Percentiles rank a stretch among this genome's conserved stretches.
These are phyloP conservation scores for Anthoceros angustus DNA, from an alignment of 225 moss, liverwort and hornwort genomes.

Conservation along the genomic window DNA sequence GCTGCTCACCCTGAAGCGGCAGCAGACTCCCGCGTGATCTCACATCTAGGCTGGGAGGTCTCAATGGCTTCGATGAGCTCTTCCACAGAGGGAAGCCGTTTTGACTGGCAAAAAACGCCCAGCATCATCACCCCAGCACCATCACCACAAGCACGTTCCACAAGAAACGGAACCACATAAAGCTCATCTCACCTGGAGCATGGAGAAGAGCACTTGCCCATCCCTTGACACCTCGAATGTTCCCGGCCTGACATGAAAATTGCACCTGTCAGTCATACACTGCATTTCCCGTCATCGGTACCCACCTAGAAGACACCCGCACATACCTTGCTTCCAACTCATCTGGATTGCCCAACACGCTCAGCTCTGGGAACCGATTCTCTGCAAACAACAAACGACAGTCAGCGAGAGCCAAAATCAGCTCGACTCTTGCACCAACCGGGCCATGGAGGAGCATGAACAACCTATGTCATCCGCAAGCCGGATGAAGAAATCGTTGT, in stretches of 20 bases:
- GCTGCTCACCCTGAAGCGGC: constrained; percentile 17
- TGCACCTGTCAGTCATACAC: not conserved
- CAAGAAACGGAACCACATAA: not conserved
- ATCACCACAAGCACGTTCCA: not conserved
- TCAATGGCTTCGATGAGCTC: constrained; percentile 31
- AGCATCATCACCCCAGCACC: not conserved
- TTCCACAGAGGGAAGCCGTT: constrained; percentile 25
- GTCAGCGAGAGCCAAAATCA: not conserved
- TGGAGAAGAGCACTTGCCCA: constrained; percentile 63
- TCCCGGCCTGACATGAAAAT: constrained; percentile 43
- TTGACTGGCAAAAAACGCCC: constrained; percentile 15
- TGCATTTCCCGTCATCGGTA: not conserved
- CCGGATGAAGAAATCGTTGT: constrained; percentile 67
- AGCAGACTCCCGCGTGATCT: constrained; percentile 10
- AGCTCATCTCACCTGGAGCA: constrained; percentile 39
- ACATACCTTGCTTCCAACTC: constrained; percentile 52
- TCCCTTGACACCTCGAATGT: constrained; percentile 69
- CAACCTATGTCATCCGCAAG: constrained; percentile 83
- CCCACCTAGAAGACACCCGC: not conserved
- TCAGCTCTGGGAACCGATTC: constrained; percentile 61
- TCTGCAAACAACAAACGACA: constrained; percentile 23
- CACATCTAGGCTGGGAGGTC: constrained; percentile 21
- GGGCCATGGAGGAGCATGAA: not conserved
- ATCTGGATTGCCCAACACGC: constrained; percentile 59
- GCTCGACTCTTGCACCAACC: not conserved